Evolutionary conservation across 192 early-diverging fungal genomes (phyloP).

Genomic region (Allomyces arbusculus): DNA sequence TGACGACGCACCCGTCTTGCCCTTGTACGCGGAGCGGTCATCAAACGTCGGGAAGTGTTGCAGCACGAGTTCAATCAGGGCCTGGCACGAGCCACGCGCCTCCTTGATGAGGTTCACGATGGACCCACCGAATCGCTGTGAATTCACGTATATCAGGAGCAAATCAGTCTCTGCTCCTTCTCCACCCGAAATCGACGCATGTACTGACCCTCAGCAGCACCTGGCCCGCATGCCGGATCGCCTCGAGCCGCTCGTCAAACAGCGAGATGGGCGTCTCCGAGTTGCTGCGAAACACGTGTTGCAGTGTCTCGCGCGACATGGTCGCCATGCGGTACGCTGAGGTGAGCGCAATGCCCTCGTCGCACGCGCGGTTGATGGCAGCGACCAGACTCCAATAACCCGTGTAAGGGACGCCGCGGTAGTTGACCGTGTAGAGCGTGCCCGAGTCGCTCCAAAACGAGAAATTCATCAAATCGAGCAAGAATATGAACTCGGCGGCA

Average conservation of each 20-base stretch:
- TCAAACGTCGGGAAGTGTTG: constrained; percentile 41
- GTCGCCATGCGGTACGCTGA: constrained; percentile 27
- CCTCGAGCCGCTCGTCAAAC: constrained; percentile 29
- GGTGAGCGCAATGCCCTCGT: constrained; percentile 36
- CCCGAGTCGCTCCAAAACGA: constrained; percentile 59
- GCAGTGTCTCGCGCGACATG: constrained; percentile 18
- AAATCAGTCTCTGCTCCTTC: not conserved
- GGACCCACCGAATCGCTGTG: constrained; percentile 32
- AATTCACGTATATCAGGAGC: not conserved
- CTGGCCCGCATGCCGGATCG: constrained; percentile 47
- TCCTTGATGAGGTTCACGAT: constrained; percentile 35
- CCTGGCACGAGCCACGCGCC: constrained; percentile 27
- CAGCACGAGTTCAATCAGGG: constrained; percentile 31
- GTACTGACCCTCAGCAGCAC: constrained; percentile 28
- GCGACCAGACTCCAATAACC: constrained; percentile 76
- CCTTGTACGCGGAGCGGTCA: constrained; percentile 36
- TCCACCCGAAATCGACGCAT: not conserved
- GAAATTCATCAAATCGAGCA: constrained; percentile 67
- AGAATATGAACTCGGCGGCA: constrained; percentile 56
- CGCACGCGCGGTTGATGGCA: constrained; percentile 31
- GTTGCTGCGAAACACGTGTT: constrained; percentile 40
- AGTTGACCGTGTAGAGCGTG: constrained; percentile 31
- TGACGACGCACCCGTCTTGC: constrained; percentile 20
- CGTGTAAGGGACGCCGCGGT: constrained; percentile 31
- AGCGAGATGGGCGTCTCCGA: constrained; percentile 37